phyloP scores from a whole-genome alignment of 2,329 filamentous ascomycete species.

The Fusarium tupiense region DNA sequence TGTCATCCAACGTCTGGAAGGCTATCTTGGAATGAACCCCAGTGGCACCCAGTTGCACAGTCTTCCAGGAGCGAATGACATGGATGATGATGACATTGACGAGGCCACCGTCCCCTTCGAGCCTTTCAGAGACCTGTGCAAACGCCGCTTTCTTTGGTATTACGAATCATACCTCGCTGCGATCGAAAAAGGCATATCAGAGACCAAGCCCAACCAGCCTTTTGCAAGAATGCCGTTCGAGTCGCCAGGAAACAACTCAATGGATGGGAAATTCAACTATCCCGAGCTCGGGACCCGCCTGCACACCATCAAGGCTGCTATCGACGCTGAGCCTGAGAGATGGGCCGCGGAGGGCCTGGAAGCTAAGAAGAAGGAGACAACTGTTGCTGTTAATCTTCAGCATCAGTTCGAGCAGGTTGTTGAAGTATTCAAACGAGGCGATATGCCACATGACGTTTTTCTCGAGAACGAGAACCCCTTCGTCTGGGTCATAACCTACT shows the following conservation, averaged over 20 bases:
- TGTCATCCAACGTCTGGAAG: constrained; percentile 86
- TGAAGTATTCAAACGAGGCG: constrained; percentile 76
- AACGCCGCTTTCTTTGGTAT: constrained; percentile 95
- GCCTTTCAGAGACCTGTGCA: constrained; percentile 90
- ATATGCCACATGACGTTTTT: constrained; percentile 78
- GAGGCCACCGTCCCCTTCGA: constrained; percentile 73
- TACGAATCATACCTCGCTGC: constrained; percentile 84
- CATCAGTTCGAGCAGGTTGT: constrained; percentile 87
- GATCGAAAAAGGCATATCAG: constrained; percentile 71
- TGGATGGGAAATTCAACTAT: constrained; percentile 90
- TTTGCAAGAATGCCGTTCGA: constrained; percentile 95
- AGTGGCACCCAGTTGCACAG: constrained; percentile 54
- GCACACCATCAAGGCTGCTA: constrained; percentile 70
- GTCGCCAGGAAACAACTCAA: constrained; percentile 71
- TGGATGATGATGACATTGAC: constrained; percentile 62
- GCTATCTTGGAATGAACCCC: constrained; percentile 73
- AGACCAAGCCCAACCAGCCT: constrained; percentile 68
- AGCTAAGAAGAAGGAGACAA: constrained; percentile 71
- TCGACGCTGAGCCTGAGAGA: constrained; percentile 75
- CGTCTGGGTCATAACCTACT: constrained; percentile 87
- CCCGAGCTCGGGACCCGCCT: constrained; percentile 76
- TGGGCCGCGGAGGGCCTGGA: constrained; percentile 78
- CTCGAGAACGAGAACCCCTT: constrained; percentile 87
- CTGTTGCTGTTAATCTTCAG: constrained; percentile 82
- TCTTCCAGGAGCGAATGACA: constrained; percentile 46